Evolutionary conservation across 2,329 filamentous ascomycete genomes (phyloP).

Genomic region (Claviceps fusiformis): DNA sequence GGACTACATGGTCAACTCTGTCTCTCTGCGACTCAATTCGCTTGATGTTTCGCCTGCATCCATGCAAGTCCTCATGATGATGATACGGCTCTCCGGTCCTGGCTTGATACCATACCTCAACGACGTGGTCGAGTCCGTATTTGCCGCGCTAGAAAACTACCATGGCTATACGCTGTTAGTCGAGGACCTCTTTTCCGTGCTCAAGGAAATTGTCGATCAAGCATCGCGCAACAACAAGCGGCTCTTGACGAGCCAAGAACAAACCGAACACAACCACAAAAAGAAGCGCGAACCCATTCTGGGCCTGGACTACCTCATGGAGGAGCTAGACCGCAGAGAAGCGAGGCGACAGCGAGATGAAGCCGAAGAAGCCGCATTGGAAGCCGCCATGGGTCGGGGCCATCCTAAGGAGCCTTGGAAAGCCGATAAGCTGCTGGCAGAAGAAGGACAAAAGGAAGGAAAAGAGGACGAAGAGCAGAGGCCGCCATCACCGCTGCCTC

Average conservation of each 20-base stretch:
- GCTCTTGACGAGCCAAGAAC: slow-evolving; percentile 28
- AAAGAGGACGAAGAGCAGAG: slow-evolving; percentile 18
- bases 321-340: slow-evolving; percentile 48
- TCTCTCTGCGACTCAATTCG: slow-evolving; percentile 77
- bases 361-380: slow-evolving; percentile 17
- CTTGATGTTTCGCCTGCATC: slow-evolving; percentile 87
- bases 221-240: slow-evolving; percentile 48
- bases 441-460: slow-evolving; percentile 22
- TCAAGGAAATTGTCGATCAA: slow-evolving; percentile 74
- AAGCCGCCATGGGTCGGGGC: slow-evolving; percentile 14
- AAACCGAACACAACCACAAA: slow-evolving; percentile 25
- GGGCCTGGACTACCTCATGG: slow-evolving; percentile 32
- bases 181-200: slow-evolving; percentile 68
- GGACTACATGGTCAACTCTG: slow-evolving; percentile 91
- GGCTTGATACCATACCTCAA: slow-evolving; percentile 76
- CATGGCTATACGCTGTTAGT: slow-evolving; percentile 84
- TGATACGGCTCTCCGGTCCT: slow-evolving; percentile 77
- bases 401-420: slow-evolving; percentile 25
- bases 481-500: slow-evolving; percentile 12
- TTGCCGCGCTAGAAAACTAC: slow-evolving; percentile 84
- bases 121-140: slow-evolving; percentile 81
- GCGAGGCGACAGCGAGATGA: slow-evolving; percentile 20
- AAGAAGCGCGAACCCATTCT: slow-evolving; percentile 21
- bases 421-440: slow-evolving; percentile 15
- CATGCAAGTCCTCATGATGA: slow-evolving; percentile 84